phyloP scores from a whole-genome alignment of 1,284 basidiomycete genomes.

The Phellopilus nigrolimitatus region DNA sequence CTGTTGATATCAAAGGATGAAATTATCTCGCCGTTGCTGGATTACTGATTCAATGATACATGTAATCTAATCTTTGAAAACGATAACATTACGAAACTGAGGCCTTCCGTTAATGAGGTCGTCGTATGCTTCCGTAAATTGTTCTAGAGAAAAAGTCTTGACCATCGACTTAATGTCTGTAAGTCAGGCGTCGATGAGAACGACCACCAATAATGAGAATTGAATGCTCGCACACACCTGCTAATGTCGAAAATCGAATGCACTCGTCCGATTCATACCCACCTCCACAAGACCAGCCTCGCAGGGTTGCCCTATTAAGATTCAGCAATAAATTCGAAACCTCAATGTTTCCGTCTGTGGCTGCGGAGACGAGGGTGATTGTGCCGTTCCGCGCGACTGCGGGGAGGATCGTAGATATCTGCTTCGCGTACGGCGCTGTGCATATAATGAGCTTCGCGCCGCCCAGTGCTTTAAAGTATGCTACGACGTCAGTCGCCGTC shows the following conservation, averaged over 20 bases:
- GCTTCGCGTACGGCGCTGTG: conserved; percentile 32
- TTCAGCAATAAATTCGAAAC: conserved; percentile 23
- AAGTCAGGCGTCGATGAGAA: neutral
- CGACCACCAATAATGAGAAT: neutral
- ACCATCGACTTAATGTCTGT: conserved; percentile 25
- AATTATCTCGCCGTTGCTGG: too few species aligned
- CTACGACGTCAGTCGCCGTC: conserved; percentile 24
- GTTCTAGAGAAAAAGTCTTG: conserved; percentile 22
- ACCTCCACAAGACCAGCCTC: conserved; percentile 23
- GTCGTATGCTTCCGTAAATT: conserved; percentile 24
- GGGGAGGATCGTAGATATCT: conserved; percentile 23
- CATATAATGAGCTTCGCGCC: conserved; percentile 33
- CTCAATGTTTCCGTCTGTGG: conserved; percentile 23
- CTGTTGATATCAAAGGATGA: too few species aligned
- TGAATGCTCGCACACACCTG: conserved; percentile 12
- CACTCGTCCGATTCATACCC: conserved; percentile 24
- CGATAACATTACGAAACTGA: conserved; percentile 26
- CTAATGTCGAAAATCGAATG: conserved; percentile 22
- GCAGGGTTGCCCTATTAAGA: conserved; percentile 22
- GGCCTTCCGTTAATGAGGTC: conserved; percentile 23
- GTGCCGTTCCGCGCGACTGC: conserved; percentile 24
- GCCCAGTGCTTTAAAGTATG: conserved; percentile 34
- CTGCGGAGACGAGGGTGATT: conserved; percentile 24
- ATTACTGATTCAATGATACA: neutral
- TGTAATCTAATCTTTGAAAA: conserved; percentile 19